Percentiles rank a stretch among this genome's conserved stretches.
Evolutionary conservation across 75 land plant species (phyloP).

Genomic region (Cryptomeria japonica): DNA sequence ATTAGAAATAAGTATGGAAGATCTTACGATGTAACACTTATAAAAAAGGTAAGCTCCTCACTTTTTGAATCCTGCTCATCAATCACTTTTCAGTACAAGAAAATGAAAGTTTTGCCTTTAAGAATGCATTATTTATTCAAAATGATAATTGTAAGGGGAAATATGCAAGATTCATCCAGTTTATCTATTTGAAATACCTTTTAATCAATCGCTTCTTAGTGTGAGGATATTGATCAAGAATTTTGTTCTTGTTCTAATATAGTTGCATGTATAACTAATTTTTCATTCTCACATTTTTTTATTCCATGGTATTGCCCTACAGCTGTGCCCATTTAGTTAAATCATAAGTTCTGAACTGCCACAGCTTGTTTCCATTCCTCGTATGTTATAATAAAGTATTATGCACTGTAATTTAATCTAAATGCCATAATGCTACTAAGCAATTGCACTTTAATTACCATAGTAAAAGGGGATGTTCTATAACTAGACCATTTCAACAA

Average conservation of each 20-base stretch:
- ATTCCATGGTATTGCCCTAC: neutral
- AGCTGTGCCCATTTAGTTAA: neutral
- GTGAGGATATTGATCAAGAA: neutral
- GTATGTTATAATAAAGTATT: neutral
- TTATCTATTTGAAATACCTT: neutral
- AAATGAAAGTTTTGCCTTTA: neutral
- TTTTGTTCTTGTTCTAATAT: neutral
- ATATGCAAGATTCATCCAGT: neutral
- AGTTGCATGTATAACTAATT: neutral
- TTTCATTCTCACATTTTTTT: neutral
- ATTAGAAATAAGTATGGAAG: constrained; percentile 98
- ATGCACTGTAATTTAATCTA: neutral
- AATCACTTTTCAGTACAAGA: neutral
- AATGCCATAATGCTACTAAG: neutral
- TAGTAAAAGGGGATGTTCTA: neutral
- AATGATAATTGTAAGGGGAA: neutral
- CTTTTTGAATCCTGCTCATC: neutral
- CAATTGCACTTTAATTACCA: neutral
- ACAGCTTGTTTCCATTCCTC: neutral
- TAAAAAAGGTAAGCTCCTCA: constrained; percentile 71
- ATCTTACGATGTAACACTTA: constrained; percentile 97
- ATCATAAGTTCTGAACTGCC: neutral
- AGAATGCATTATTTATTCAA: neutral
- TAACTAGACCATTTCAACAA: neutral
- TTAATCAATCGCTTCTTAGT: neutral